These are phyloP conservation scores for Boletus holoroseus DNA, from an alignment of 1,284 basidiomycete genomes.

Conservation along the genomic window DNA sequence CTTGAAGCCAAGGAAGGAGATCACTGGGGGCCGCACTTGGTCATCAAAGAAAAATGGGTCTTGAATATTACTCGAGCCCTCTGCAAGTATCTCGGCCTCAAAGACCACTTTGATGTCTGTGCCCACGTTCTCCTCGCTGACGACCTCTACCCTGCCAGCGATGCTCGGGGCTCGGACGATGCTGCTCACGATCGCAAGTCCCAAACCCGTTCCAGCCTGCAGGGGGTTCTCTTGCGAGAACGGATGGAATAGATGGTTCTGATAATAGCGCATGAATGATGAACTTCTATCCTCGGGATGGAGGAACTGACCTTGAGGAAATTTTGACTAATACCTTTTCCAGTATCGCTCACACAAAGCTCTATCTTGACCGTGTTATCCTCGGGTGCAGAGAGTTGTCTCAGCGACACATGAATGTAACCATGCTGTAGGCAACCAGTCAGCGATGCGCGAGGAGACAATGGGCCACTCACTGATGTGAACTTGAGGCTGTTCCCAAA, in stretches of 20 bases:
- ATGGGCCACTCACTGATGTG: conserved; percentile 52
- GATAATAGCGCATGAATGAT: conserved; percentile 15
- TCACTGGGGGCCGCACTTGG: conserved; percentile 42
- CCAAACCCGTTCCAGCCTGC: conserved; percentile 91
- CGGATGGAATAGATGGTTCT: conserved; percentile 95
- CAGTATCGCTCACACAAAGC: conserved; percentile 84
- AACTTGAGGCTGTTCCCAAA: conserved; percentile 95
- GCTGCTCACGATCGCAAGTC: conserved; percentile 95
- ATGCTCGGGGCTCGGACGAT: conserved; percentile 84
- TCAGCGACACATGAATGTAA: conserved; percentile 81
- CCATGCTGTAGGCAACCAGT: conserved; percentile 52
- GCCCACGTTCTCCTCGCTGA: conserved; percentile 84
- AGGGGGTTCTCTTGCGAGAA: conserved; percentile 92
- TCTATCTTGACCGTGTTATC: conserved; percentile 72
- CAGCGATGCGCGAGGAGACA: conserved; percentile 4
- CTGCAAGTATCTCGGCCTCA: conserved; percentile 60
- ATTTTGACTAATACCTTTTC: conserved; percentile 86
- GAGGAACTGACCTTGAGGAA: conserved; percentile 64
- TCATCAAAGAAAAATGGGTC: conserved; percentile 48
- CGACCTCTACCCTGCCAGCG: conserved; percentile 83
- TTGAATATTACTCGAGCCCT: conserved; percentile 36
- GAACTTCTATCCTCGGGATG: not conserved
- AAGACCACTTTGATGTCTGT: conserved; percentile 91
- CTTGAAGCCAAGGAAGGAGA: conserved; percentile 76
- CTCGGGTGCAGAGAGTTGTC: conserved; percentile 58